Evolutionary conservation across 805 yeast genomes (phyloP).

Genomic region (Candida alai): DNA sequence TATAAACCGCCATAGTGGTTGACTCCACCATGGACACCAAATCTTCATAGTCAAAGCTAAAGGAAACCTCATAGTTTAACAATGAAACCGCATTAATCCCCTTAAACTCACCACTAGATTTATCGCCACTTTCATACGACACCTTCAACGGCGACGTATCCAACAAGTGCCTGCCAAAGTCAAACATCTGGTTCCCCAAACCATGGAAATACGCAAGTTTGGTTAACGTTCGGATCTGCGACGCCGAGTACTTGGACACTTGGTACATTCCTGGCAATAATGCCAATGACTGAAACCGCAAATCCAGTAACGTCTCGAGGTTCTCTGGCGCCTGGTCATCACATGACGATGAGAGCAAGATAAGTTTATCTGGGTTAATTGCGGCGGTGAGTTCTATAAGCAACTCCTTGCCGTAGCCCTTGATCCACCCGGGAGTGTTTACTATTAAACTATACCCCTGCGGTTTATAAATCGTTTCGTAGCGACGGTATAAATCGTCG

Average conservation of each 20-base stretch:
- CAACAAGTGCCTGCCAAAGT: slow-evolving; percentile 23
- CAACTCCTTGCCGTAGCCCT: slow-evolving; percentile 76
- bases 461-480: slow-evolving; percentile 14
- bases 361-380: slow-evolving; percentile 52
- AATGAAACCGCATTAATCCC: slow-evolving; percentile 25
- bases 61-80: slow-evolving; percentile 17
- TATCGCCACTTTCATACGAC: slow-evolving; percentile 19
- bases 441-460: slow-evolving; percentile 46
- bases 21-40: slow-evolving; percentile 34
- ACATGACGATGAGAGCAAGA: slow-evolving; percentile 41
- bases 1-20: slow-evolving; percentile 37
- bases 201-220: slow-evolving; percentile 54
- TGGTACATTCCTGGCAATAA: slow-evolving; percentile 32
- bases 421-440: slow-evolving; percentile 89
- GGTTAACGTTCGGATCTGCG: slow-evolving; percentile 51
- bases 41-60: slow-evolving; percentile 21
- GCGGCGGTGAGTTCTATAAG: slow-evolving; percentile 44
- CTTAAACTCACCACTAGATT: slow-evolving; percentile 3
- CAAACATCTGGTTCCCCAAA: slow-evolving; percentile 11
- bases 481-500: slow-evolving; percentile 36
- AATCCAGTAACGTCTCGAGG: slow-evolving; percentile 23
- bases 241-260: slow-evolving; percentile 40
- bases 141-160: slow-evolving; percentile 22
- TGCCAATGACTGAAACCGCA: slow-evolving; percentile 23
- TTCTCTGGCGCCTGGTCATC: slow-evolving; percentile 20